phyloP scores from a whole-genome alignment of 805 yeast genomes.

The Pichia pseudocactophila region DNA sequence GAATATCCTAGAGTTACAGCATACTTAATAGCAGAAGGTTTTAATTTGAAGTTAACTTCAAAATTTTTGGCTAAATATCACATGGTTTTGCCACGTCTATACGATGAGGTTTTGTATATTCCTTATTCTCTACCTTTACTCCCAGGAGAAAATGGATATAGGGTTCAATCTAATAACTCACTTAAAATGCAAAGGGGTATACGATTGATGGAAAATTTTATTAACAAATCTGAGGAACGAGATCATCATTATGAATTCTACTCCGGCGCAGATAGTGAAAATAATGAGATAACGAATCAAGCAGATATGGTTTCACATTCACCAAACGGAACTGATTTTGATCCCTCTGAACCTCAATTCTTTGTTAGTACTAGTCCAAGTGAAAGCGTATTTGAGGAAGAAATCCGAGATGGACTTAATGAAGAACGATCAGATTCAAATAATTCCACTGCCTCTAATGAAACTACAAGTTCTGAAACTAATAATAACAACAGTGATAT shows the following conservation, averaged over 20 bases:
- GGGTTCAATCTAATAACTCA: conserved; percentile 62
- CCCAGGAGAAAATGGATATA: conserved; percentile 73
- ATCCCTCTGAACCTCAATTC: conserved; percentile 89
- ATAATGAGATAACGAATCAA: conserved; percentile 16
- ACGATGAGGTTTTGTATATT: conserved; percentile 89
- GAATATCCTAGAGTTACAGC: conserved; percentile 84
- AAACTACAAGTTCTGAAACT: background rate
- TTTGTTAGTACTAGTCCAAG: conserved; percentile 44
- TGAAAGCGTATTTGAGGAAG: conserved; percentile 21
- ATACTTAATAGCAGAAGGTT: conserved; percentile 78
- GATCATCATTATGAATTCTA: conserved; percentile 91
- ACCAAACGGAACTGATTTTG: conserved; percentile 41
- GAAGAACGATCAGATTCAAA: conserved; percentile 7
- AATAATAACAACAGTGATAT: too few relatives aligned
- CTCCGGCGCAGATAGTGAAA: conserved; percentile 57
- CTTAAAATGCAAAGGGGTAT: conserved; percentile 31
- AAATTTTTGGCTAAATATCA: conserved; percentile 61
- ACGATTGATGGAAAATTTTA: conserved; percentile 60
- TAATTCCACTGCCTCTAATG: background rate
- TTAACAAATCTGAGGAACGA: conserved; percentile 72
- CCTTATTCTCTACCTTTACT: conserved; percentile 81
- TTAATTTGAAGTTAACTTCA: conserved; percentile 54
- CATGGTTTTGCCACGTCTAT: conserved; percentile 75
- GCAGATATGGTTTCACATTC: conserved; percentile 3
- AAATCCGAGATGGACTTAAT: conserved; percentile 4